phyloP scores from a whole-genome alignment of 495 filamentous ascomycete genomes.

The Monascus purpureus region DNA sequence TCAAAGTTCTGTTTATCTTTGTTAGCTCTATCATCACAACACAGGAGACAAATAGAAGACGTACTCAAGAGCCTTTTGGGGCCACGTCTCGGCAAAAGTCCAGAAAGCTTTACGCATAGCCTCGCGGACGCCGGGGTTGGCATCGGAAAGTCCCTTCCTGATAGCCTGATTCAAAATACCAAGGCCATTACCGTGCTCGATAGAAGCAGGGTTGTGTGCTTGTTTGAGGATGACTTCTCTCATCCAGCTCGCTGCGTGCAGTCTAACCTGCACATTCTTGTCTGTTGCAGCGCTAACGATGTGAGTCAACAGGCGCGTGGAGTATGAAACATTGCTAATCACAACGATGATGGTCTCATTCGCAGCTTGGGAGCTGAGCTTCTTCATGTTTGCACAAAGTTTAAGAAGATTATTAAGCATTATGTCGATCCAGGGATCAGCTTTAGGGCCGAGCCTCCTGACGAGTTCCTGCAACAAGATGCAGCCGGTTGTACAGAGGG shows the following conservation, averaged over 20 bases:
- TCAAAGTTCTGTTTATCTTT: constrained; percentile 52
- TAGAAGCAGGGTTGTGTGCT: constrained; percentile 57
- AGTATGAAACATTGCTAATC: constrained; percentile 65
- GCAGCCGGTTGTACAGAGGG: constrained; percentile 72
- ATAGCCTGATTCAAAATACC: constrained; percentile 78
- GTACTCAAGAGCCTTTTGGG: constrained; percentile 58
- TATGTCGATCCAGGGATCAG: constrained; percentile 84
- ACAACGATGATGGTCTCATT: constrained; percentile 64
- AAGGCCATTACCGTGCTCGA: constrained; percentile 72
- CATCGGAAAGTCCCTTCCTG: constrained; percentile 70
- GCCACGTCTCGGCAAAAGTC: constrained; percentile 65
- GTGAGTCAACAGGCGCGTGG: constrained; percentile 66
- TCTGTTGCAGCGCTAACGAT: constrained; percentile 67
- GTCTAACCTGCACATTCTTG: constrained; percentile 77
- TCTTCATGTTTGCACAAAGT: constrained; percentile 74
- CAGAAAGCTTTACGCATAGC: constrained; percentile 74
- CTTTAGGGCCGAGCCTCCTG: constrained; percentile 52
- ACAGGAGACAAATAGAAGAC: neutral
- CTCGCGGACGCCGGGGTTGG: constrained; percentile 78
- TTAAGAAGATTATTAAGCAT: constrained; percentile 83
- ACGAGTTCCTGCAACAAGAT: constrained; percentile 78
- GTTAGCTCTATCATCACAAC: constrained; percentile 10
- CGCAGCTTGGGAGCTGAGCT: constrained; percentile 69
- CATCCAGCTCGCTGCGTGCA: constrained; percentile 70
- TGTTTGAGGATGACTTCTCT: constrained; percentile 69